Percentiles rank a stretch among this genome's conserved stretches.
Conservation (phyloP, 2,329 filamentous ascomycete species). For the Alternaria dauci region DNA sequence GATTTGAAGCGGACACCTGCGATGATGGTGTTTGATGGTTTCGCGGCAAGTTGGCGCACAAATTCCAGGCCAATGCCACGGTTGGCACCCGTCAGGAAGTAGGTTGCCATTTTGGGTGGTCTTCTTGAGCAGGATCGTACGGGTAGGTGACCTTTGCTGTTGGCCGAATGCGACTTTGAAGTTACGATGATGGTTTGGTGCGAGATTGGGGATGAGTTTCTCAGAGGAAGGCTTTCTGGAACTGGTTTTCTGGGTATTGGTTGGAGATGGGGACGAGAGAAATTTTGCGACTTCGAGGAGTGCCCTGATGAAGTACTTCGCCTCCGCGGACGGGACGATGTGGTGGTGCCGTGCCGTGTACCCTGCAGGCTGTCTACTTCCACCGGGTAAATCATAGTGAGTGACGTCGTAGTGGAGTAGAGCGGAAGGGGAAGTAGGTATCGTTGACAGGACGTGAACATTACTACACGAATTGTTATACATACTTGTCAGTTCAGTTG, state of each 20-base stretch:
- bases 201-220: conserved; percentile 13
- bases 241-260: background rate
- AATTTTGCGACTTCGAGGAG: conserved; percentile 15
- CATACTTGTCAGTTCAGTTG: conserved; percentile 5
- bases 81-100: conserved; percentile 46
- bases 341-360: conserved; percentile 11
- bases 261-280: conserved; percentile 17
- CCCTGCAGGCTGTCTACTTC: conserved; percentile 13
- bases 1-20: conserved; percentile 50
- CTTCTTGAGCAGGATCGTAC: background rate
- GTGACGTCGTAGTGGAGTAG: conserved; percentile 7
- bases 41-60: conserved; percentile 40
- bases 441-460: background rate
- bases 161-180: background rate
- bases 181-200: conserved; percentile 8
- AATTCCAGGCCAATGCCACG: conserved; percentile 46
- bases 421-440: background rate
- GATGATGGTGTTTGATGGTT: conserved; percentile 50
- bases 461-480: background rate
- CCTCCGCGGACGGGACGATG: conserved; percentile 13
- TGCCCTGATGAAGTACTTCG: conserved; percentile 17
- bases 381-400: conserved; percentile 23
- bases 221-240: background rate
- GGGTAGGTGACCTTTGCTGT: background rate
- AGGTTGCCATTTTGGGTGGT: conserved; percentile 37